Evolutionary conservation across 352 stramenopile species (phyloP).

Genomic region (Halophytophthora polymorphica): DNA sequence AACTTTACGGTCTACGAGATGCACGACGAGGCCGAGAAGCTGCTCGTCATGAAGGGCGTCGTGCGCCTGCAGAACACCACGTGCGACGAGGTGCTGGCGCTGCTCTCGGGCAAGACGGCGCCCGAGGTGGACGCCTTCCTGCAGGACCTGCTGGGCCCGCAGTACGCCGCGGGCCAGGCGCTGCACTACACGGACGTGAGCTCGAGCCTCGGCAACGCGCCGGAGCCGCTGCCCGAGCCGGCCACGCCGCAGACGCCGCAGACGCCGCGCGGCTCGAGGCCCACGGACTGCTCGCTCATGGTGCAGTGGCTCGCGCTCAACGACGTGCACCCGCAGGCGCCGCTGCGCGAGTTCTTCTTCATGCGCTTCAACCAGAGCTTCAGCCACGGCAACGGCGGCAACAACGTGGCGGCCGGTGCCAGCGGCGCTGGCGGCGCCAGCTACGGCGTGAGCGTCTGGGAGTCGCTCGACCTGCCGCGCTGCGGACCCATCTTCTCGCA

Average conservation of each 20-base stretch:
- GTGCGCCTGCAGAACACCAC: conserved; percentile 64
- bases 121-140: conserved; percentile 47
- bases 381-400: conserved; percentile 28
- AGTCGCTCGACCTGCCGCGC: conserved; percentile 58
- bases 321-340: conserved; percentile 45
- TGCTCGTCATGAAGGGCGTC: conserved; percentile 73
- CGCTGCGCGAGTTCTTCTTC: conserved; percentile 76
- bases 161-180: conserved; percentile 56
- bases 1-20: conserved; percentile 80
- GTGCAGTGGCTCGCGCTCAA: conserved; percentile 78
- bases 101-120: conserved; percentile 47
- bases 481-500: conserved; percentile 51
- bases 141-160: conserved; percentile 51
- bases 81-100: conserved; percentile 62
- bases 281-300: conserved; percentile 28
- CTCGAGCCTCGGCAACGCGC: conserved; percentile 17
- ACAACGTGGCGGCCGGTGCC: conserved; percentile 14
- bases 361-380: conserved; percentile 75
- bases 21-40: conserved; percentile 37
- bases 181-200: conserved; percentile 51
- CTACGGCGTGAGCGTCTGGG: conserved; percentile 64
- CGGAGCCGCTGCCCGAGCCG: conserved; percentile 20
- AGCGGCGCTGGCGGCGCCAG: conserved; percentile 20
- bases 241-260: conserved; percentile 21
- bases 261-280: conserved; percentile 19